Conservation (phyloP, 2,329 filamentous ascomycete genomes). For the Ceratocystis colombiana region DNA sequence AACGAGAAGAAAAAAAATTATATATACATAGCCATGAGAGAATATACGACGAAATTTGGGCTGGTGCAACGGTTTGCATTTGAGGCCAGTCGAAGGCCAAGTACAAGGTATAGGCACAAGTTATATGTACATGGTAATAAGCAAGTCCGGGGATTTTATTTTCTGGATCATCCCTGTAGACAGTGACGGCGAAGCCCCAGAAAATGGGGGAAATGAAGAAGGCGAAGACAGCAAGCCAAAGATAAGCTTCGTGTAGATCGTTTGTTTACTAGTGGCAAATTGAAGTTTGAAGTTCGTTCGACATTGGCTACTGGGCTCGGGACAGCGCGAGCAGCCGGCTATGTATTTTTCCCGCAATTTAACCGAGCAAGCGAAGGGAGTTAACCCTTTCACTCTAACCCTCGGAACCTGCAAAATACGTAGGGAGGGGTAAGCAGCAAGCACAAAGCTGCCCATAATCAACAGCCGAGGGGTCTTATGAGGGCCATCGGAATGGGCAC, state of each 20-base stretch:
- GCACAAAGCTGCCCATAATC: not conserved
- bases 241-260: constrained; percentile 4
- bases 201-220: not conserved
- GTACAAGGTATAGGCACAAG: too few relatives aligned
- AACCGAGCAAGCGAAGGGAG: not conserved
- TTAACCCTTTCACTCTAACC: too few relatives aligned
- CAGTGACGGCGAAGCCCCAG: not conserved
- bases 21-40: not conserved
- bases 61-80: not conserved
- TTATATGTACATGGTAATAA: not conserved
- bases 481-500: not conserved
- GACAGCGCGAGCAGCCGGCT: not conserved
- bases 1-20: too few relatives aligned
- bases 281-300: not conserved
- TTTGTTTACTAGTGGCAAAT: not conserved
- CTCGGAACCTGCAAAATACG: too few relatives aligned
- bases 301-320: not conserved
- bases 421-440: too few relatives aligned
- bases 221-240: not conserved
- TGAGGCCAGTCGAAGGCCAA: not conserved
- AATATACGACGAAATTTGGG: not conserved
- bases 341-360: not conserved
- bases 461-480: not conserved
- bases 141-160: not conserved
- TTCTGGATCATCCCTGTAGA: not conserved